Evolutionary conservation across 495 filamentous ascomycete species (phyloP).

Genomic region (Paragyromitra xinjiangensis): DNA sequence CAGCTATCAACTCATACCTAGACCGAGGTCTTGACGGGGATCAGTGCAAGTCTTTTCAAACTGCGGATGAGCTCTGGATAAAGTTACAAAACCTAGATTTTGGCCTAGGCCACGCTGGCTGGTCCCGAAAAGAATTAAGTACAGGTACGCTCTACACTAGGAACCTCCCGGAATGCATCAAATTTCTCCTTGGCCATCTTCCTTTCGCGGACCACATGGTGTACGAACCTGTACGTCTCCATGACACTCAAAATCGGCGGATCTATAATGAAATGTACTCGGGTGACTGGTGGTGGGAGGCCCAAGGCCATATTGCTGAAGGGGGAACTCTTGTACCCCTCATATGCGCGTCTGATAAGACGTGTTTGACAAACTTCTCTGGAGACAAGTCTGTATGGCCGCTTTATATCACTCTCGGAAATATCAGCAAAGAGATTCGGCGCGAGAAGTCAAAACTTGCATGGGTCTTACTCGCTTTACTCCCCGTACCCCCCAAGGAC

Average conservation of each 20-base stretch:
- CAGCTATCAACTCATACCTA: background rate
- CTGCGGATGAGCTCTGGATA: background rate
- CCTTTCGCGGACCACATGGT: background rate
- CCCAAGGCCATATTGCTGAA: background rate
- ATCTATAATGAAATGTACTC: conserved; percentile 25
- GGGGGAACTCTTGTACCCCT: background rate
- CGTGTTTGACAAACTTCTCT: conserved; percentile 17
- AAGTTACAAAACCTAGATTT: background rate
- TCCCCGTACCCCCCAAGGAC: background rate
- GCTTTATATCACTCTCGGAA: conserved; percentile 1
- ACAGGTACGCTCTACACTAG: background rate
- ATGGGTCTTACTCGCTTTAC: background rate
- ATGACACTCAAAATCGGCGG: background rate
- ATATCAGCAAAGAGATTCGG: conserved; percentile 3
- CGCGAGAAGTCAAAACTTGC: background rate
- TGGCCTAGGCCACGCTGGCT: background rate
- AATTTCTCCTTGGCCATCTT: background rate
- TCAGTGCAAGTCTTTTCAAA: background rate
- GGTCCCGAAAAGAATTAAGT: no score
- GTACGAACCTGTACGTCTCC: background rate
- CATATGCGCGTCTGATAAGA: conserved; percentile 1
- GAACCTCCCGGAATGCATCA: background rate
- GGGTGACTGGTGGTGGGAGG: conserved; percentile 1
- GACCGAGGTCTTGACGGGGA: background rate
- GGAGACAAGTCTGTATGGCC: conserved; percentile 18